A percentile compares a stretch with the other conserved stretches of the same genome.
phyloP scores from a whole-genome alignment of 2,329 filamentous ascomycete genomes.

The Emmonsiellopsis sp. region DNA sequence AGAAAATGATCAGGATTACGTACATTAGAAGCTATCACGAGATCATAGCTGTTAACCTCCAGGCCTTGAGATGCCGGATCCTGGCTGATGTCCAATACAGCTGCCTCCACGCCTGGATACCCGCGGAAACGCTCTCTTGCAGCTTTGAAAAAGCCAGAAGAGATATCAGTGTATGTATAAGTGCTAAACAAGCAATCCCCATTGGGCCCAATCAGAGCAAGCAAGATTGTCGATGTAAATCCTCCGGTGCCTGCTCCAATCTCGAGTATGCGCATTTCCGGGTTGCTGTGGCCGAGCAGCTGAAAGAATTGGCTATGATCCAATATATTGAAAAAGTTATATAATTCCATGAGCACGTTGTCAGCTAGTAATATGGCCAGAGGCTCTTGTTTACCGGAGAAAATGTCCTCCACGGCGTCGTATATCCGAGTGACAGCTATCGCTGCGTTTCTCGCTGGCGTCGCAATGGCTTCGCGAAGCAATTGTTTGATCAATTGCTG shows the following conservation, averaged over 20 bases:
- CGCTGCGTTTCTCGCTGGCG: no score
- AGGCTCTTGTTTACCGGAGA: neutral
- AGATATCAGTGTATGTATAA: conserved; percentile 16
- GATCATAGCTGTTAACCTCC: conserved; percentile 1
- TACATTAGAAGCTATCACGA: conserved; percentile 3
- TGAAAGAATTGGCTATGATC: conserved; percentile 1
- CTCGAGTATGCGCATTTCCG: conserved; percentile 11
- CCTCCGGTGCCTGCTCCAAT: conserved; percentile 15
- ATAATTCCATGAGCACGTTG: neutral
- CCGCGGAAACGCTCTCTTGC: conserved; percentile 7
- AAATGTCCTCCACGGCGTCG: neutral
- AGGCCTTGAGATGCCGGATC: conserved; percentile 4
- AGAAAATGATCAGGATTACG: neutral
- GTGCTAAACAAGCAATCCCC: neutral
- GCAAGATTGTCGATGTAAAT: conserved; percentile 3
- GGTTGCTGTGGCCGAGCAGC: conserved; percentile 9
- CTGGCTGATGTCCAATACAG: neutral
- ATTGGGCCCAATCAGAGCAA: conserved; percentile 1
- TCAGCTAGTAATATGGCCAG: neutral
- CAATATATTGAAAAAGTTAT: neutral
- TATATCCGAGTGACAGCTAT: neutral
- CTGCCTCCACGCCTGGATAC: neutral
- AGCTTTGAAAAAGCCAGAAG: conserved; percentile 11
- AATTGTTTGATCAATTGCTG: conserved; percentile 1
- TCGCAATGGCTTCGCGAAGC: neutral